A percentile compares a stretch with the other conserved stretches of the same genome.
These are phyloP conservation scores for Alternaria longipes DNA, from an alignment of 2,329 filamentous ascomycete species.

Conservation along the genomic window DNA sequence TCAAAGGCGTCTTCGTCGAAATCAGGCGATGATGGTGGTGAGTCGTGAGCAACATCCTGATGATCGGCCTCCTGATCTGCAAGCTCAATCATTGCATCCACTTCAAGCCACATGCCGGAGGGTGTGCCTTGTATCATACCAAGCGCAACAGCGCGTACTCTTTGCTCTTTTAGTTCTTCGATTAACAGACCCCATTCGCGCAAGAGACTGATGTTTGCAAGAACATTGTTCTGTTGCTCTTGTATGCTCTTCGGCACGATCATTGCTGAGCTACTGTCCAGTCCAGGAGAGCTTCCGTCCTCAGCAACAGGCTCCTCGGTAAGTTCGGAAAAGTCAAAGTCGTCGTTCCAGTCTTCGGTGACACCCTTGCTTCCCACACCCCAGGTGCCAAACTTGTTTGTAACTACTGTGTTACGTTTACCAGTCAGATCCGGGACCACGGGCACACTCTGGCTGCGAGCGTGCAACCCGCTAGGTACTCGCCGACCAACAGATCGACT, in stretches of 20 bases:
- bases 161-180: slow-evolving; percentile 82
- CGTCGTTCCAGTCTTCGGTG: slow-evolving; percentile 89
- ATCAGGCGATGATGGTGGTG: slow-evolving; percentile 64
- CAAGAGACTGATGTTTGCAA: slow-evolving; percentile 84
- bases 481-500: slow-evolving; percentile 74
- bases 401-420: slow-evolving; percentile 63
- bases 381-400: slow-evolving; percentile 84
- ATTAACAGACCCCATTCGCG: slow-evolving; percentile 82
- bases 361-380: slow-evolving; percentile 79
- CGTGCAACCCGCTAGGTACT: slow-evolving; percentile 73
- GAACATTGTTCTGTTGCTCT: slow-evolving; percentile 82
- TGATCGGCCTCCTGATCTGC: slow-evolving; percentile 73
- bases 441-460: slow-evolving; percentile 83
- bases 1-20: slow-evolving; percentile 68
- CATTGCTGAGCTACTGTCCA: slow-evolving; percentile 64
- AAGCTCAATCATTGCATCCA: slow-evolving; percentile 87
- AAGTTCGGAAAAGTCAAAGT: slow-evolving; percentile 78
- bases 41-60: slow-evolving; percentile 62
- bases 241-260: slow-evolving; percentile 82
- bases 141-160: slow-evolving; percentile 73
- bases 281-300: slow-evolving; percentile 50
- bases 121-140: slow-evolving; percentile 70
- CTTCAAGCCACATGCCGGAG: slow-evolving; percentile 76
- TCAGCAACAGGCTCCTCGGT: slow-evolving; percentile 51
- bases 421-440: slow-evolving; percentile 68